Base-by-base conservation (phyloP, 345 rosid species). In the Kernera saxatilis region DNA sequence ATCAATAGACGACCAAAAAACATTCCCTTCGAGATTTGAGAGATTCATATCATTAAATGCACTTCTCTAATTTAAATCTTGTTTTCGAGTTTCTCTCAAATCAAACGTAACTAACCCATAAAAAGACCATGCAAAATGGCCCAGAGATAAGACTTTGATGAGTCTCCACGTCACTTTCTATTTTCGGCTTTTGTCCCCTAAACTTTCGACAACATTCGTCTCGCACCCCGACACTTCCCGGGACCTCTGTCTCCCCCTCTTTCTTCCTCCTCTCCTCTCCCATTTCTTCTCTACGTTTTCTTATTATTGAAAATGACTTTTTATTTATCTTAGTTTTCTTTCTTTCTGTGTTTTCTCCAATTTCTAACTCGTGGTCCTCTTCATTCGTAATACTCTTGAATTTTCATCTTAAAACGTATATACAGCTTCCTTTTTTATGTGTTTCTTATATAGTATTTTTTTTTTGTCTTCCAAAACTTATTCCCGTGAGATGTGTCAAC, bases 241-340 rank as follows among this genome's bases (percentile, higher is more conserved):
- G 91, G 90, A 88, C 87, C 90, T 62, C 29, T 82, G 88, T 84
- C 88, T 83, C 64, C 54, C 52, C 63, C 15, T 54, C n/a, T 56
- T 8, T 41, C 53, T 21, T 41, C 30, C 52, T 71, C 49, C 55
- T 57, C 56, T 25, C 26, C 64, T 54, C 54, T 44, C 71, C 70
- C 62, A 61, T 54, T 51, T 61, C 32, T 70, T 70, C 52, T 70
- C 10, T 59, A n/a, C 67, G 8, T 48, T 22, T 25, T 49, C 71
- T 64, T 64, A 37, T 57, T 49, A 25, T 29, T 50, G 43, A 37
- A 13, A 5, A 22, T 40, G 52, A 65, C 67, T 37, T 49, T 19
- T n/a, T 29, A 3, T 49, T 15, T 29, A 3, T 49, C 12, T 74
- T 57, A 27, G 25, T 55, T 57, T 56, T 40, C 1, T 30, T 43